These are phyloP conservation scores for Rhododendron henanense DNA, from an alignment of 148 eudicot species.

Conservation along the genomic window DNA sequence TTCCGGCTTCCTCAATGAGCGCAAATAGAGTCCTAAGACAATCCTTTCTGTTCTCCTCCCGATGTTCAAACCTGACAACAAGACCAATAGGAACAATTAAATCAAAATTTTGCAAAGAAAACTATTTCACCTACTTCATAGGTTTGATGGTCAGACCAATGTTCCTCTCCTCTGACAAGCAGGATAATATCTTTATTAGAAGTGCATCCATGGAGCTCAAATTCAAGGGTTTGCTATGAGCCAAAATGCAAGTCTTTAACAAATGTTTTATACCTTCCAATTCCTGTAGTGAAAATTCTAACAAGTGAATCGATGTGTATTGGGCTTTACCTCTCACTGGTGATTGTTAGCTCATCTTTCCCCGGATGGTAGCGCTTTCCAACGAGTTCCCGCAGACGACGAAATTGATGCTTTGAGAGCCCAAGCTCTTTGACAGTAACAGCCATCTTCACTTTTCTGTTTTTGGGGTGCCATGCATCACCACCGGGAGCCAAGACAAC, in stretches of 20 bases:
- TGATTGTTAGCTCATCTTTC: constrained; percentile 86
- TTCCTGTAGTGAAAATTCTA: not conserved
- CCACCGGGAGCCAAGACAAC: constrained; percentile 76
- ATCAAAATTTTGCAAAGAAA: not conserved
- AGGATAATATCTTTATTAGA: not conserved
- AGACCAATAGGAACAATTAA: not conserved
- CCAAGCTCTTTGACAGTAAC: constrained; percentile 96
- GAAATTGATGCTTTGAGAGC: constrained; percentile 72
- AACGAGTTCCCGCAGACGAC: constrained; percentile 77
- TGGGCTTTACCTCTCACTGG: constrained; percentile 74
- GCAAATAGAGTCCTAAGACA: constrained; percentile 74
- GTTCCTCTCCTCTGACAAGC: not conserved
- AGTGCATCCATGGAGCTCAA: not conserved
- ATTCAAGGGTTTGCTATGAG: not conserved
- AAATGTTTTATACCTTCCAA: not conserved
- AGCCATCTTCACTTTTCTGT: constrained; percentile 81
- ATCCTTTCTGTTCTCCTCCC: constrained; percentile 98
- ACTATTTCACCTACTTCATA: not conserved
- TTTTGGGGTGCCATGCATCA: constrained; percentile 98
- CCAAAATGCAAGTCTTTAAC: not conserved
- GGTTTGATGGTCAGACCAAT: not conserved
- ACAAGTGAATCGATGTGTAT: not conserved
- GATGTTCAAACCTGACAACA: constrained; percentile 75
- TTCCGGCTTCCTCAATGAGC: constrained; percentile 85
- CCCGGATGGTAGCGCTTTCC: constrained; percentile 85